Evolutionary conservation across 805 yeast species (phyloP).

Genomic region (Wickerhamiella australiensis): DNA sequence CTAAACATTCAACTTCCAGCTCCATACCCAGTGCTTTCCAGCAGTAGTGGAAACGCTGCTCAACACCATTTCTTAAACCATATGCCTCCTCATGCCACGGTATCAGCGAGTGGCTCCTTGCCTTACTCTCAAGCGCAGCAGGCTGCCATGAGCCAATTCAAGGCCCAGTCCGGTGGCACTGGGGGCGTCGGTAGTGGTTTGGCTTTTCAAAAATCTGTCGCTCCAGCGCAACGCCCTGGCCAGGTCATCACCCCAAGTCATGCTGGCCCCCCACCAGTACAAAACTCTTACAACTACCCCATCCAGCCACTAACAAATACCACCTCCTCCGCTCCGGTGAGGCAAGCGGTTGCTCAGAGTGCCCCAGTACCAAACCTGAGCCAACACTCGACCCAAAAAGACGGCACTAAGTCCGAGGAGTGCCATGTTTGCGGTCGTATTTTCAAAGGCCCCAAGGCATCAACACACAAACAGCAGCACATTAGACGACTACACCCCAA

Average conservation of each 20-base stretch:
- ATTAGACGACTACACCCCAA: slow-evolving; percentile 37
- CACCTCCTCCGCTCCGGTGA: neutral
- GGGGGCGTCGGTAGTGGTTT: neutral
- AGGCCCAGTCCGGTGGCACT: slow-evolving; percentile 10
- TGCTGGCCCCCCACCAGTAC: slow-evolving; percentile 8
- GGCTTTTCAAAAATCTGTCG: slow-evolving; percentile 5
- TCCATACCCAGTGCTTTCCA: slow-evolving; percentile 14
- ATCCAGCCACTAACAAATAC: slow-evolving; percentile 3
- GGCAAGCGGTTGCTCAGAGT: neutral
- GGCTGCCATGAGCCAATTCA: slow-evolving; percentile 19
- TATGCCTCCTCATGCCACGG: slow-evolving; percentile 20
- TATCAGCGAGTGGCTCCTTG: slow-evolving; percentile 18
- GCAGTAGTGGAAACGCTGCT: slow-evolving; percentile 1
- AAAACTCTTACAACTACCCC: slow-evolving; percentile 10
- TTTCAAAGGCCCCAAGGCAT: slow-evolving; percentile 37
- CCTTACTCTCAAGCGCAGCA: slow-evolving; percentile 21
- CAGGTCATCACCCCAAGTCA: slow-evolving; percentile 9
- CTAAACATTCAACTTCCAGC: slow-evolving; percentile 13
- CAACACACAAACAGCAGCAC: slow-evolving; percentile 40
- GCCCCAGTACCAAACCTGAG: slow-evolving; percentile 1
- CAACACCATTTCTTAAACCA: slow-evolving; percentile 22
- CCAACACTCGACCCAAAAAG: slow-evolving; percentile 10
- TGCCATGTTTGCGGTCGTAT: slow-evolving; percentile 35
- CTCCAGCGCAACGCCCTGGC: slow-evolving; percentile 9
- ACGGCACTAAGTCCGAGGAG: slow-evolving; percentile 25